These are phyloP conservation scores for Ceratocystis cacaofunesta DNA, from an alignment of 2,329 filamentous ascomycete genomes.

Conservation along the genomic window DNA sequence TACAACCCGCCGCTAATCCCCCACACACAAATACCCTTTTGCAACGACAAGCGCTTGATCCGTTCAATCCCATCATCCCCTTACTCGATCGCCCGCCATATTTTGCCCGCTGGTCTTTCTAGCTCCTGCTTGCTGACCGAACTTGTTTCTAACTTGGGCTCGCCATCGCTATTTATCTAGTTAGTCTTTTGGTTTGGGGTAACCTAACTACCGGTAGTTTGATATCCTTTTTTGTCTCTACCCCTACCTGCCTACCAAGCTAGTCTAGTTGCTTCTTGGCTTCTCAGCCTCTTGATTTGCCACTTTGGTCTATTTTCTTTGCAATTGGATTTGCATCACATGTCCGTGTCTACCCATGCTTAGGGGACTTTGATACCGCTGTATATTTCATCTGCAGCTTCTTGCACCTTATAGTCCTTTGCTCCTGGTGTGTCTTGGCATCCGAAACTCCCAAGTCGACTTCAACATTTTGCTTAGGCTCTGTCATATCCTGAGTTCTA, in stretches of 20 bases:
- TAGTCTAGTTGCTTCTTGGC: not conserved
- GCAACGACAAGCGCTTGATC: too few relatives aligned
- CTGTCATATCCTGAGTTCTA: not conserved
- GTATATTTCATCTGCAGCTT: not conserved
- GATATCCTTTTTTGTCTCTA: not conserved
- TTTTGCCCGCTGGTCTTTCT: too few relatives aligned
- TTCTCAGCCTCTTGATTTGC: conserved; percentile 4
- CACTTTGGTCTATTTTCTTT: conserved; percentile 4
- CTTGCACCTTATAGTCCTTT: not conserved
- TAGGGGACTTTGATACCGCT: not conserved
- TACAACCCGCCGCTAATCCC: not conserved
- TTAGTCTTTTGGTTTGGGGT: not conserved
- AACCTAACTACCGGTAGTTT: not conserved
- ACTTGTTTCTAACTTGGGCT: not conserved
- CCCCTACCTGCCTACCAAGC: not conserved
- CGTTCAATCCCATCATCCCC: not conserved
- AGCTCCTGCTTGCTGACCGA: not conserved
- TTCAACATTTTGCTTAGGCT: not conserved
- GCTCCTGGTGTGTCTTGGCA: not conserved
- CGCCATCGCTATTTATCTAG: not conserved
- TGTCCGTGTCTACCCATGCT: conserved; percentile 1
- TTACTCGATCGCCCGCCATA: not conserved
- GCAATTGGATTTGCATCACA: conserved; percentile 5
- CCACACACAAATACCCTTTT: not conserved
- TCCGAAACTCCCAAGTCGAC: not conserved